Percentiles rank a stretch among this genome's conserved stretches.
Conservation (phyloP, 192 early-diverging fungal species). For the Podila verticillata region DNA sequence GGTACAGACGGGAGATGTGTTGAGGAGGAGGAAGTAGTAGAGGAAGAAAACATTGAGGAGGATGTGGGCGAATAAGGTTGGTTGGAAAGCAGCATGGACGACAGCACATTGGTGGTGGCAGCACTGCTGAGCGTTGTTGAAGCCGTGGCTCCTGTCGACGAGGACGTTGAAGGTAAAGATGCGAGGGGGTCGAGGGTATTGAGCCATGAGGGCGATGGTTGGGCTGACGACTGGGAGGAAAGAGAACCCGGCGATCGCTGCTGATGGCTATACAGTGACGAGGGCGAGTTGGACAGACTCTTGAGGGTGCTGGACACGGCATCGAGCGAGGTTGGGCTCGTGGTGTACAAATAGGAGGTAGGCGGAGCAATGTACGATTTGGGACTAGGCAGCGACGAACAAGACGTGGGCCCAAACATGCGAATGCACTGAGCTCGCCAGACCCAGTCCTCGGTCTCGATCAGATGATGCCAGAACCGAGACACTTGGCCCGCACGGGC, state of each 20-base stretch:
- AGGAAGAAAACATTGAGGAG: background rate
- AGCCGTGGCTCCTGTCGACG: background rate
- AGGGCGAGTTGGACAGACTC: constrained; percentile 9
- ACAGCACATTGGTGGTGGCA: constrained; percentile 27
- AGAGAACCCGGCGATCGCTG: background rate
- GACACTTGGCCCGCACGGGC: constrained; percentile 79
- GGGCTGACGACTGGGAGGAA: background rate
- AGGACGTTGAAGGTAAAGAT: constrained; percentile 1
- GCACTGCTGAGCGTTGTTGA: background rate
- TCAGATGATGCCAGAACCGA: constrained; percentile 62
- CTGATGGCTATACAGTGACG: background rate
- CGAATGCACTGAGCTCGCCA: constrained; percentile 46
- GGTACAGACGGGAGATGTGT: background rate
- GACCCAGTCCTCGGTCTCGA: constrained; percentile 61
- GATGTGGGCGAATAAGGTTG: constrained; percentile 16
- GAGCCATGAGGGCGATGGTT: background rate
- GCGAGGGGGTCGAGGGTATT: background rate
- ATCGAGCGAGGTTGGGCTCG: constrained; percentile 39
- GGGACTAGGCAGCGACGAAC: constrained; percentile 41
- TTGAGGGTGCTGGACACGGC: constrained; percentile 45
- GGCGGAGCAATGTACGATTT: constrained; percentile 28
- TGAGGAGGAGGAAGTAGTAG: background rate
- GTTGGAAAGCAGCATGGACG: constrained; percentile 39
- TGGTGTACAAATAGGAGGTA: constrained; percentile 31
- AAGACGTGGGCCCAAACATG: constrained; percentile 38